Conservation (phyloP, 2,329 filamentous ascomycete genomes). For the Ramichloridium luteum region DNA sequence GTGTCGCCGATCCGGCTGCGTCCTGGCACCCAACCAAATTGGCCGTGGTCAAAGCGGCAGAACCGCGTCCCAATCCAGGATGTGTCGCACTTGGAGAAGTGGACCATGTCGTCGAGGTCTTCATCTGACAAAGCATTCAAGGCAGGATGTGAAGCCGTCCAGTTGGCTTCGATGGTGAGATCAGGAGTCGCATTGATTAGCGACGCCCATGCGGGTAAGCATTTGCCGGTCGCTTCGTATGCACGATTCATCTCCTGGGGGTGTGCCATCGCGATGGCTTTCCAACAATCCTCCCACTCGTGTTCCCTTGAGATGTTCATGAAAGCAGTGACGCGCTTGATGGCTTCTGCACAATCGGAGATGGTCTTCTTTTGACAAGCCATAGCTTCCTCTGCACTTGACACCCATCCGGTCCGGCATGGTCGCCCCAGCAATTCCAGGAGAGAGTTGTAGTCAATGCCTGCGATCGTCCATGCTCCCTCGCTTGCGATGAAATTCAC, state of each 20-base stretch:
- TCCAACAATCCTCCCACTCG: background rate
- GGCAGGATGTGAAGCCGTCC: background rate
- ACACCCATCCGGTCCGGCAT: background rate
- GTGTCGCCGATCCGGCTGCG: background rate
- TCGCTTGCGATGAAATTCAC: background rate
- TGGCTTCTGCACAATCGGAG: background rate
- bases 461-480: background rate
- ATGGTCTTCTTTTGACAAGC: background rate
- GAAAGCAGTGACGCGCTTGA: slow-evolving; percentile 1
- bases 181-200: background rate
- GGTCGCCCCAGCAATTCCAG: background rate
- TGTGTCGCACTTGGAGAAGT: background rate
- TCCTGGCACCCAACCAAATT: slow-evolving; percentile 1
- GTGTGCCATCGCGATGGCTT: background rate
- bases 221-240: background rate
- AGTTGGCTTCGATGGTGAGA: background rate
- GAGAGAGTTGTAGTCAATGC: background rate
- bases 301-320: background rate
- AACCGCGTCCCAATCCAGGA: background rate
- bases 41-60: background rate
- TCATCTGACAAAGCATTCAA: background rate
- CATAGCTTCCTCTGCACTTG: background rate
- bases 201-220: background rate
- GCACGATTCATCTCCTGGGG: background rate
- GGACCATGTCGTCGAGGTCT: background rate